Conservation (phyloP, 2,329 filamentous ascomycete species). For the Penicillium sp. region DNA sequence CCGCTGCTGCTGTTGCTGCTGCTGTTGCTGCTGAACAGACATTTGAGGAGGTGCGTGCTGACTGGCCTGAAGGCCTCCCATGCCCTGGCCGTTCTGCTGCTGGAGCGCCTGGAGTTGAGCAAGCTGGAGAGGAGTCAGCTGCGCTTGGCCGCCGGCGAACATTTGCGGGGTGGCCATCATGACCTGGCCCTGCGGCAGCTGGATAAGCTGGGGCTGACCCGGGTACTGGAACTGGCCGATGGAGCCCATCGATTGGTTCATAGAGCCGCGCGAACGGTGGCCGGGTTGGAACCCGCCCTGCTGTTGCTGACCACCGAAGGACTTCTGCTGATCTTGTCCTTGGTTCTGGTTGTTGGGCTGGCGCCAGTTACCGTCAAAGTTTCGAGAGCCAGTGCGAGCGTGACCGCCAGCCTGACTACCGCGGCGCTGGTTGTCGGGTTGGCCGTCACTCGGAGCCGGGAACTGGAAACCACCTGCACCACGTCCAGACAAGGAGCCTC, state of each 20-base stretch:
- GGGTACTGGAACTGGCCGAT: slow-evolving; percentile 90
- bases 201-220: slow-evolving; percentile 83
- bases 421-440: slow-evolving; percentile 74
- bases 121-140: slow-evolving; percentile 85
- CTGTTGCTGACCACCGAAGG: slow-evolving; percentile 73
- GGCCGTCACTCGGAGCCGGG: slow-evolving; percentile 60
- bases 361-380: slow-evolving; percentile 98
- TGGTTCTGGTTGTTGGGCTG: slow-evolving; percentile 68
- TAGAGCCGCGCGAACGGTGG: slow-evolving; percentile 82
- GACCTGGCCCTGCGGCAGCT: slow-evolving; percentile 82
- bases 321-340: slow-evolving; percentile 59
- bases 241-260: slow-evolving; percentile 83
- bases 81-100: slow-evolving; percentile 79
- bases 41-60: slow-evolving; percentile 73
- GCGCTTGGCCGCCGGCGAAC: slow-evolving; percentile 72
- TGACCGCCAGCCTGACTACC: slow-evolving; percentile 77
- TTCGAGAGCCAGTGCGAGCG: slow-evolving; percentile 81
- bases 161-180: slow-evolving; percentile 78
- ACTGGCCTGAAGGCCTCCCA: slow-evolving; percentile 70
- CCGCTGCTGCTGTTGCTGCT: slow-evolving; percentile 86
- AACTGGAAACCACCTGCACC: slow-evolving; percentile 77
- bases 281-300: slow-evolving; percentile 79
- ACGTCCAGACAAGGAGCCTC: slow-evolving; percentile 66
- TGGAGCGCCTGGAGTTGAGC: slow-evolving; percentile 92
- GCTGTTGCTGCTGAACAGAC: slow-evolving; percentile 63